Base-by-base conservation (phyloP, 768 basidiomycete species). In the Harrya chromipes region DNA sequence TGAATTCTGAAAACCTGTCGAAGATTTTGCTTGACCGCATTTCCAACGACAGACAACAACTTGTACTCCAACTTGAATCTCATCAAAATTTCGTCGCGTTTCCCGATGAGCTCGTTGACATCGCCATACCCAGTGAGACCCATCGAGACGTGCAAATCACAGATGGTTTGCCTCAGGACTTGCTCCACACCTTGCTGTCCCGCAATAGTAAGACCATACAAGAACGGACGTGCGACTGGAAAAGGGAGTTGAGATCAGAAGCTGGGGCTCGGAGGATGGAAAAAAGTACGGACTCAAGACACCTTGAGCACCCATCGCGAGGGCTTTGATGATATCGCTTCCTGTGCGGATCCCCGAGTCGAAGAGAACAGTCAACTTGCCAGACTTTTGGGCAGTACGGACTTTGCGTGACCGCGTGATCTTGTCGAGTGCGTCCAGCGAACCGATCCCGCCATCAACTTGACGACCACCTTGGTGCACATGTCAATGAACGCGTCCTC, bases 271-370 rank as follows among this genome's bases (percentile, higher is more conserved):
- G 14, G 6, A 37, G 3, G 24, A 10, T 24, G 21, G 31, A 19
- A 41, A 20, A 23, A 23, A 23, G n/a, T 14, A 76, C 87, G 57
- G 56, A 90, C 83, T 73, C 17, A 93, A 65, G 14, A 94, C 83
- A 8, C 74, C 90, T 57, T 94, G 85, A 8, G 93, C 92, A 36
- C 93, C 91, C 0, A 94, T 74, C 1, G 90, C 90, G 24, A 94
- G 68, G 0, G 93, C 92, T 66, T 90, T 89, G 67, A 91, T 75
- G 40, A 93, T 80, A 54, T 95, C 93, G 38, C 82, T 80, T 11
- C 89, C 92, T 0, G 84, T 87, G 38, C 92, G 81, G 50, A 94
- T 84, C 7, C 92, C 90, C 43, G 83, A 91, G 37, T 67, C 66
- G 40, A 67, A 90, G 2, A 94, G 70, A 12, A 94, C 68, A 1